Conservation (phyloP, 331 rosid genomes). For the Rhamnella rubrinervis region DNA sequence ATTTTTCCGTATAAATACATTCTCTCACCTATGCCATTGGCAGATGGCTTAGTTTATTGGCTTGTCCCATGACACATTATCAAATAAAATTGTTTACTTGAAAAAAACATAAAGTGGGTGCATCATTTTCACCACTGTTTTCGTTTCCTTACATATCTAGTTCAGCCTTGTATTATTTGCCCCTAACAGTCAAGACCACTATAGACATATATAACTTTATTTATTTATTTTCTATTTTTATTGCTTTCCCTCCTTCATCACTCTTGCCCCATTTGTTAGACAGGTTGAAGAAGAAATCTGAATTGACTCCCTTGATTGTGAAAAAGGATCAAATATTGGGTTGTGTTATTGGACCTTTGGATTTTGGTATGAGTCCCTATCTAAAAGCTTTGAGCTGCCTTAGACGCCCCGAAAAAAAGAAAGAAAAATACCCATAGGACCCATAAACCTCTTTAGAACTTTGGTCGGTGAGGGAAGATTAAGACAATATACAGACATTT, state of each 20-base stretch:
- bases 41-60: slow-evolving; percentile 1
- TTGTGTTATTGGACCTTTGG: slow-evolving; percentile 13
- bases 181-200: slow-evolving; percentile 16
- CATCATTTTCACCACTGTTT: slow-evolving; percentile 37
- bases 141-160: not conserved
- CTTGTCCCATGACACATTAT: slow-evolving; percentile 14
- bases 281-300: slow-evolving; percentile 10
- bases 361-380: slow-evolving; percentile 52
- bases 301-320: slow-evolving; percentile 13
- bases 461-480: slow-evolving; percentile 21
- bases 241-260: not conserved
- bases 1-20: too few relatives aligned
- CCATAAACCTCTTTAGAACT: slow-evolving; percentile 18
- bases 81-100: slow-evolving; percentile 16
- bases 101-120: slow-evolving; percentile 29
- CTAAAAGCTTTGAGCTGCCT: slow-evolving; percentile 2
- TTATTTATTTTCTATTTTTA: not conserved
- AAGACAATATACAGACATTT: slow-evolving; percentile 15
- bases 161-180: slow-evolving; percentile 30
- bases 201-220: not conserved
- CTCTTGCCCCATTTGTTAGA: slow-evolving; percentile 1
- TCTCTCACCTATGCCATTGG: slow-evolving; percentile 3
- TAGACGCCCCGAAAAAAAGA: slow-evolving; percentile 12
- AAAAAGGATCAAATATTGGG: slow-evolving; percentile 13
- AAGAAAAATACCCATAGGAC: slow-evolving; percentile 8